A percentile compares a stretch with the other conserved stretches of the same genome.
Evolutionary conservation across 2,329 filamentous ascomycete genomes (phyloP).

Genomic region (Ophiosphaerella herpotricha): DNA sequence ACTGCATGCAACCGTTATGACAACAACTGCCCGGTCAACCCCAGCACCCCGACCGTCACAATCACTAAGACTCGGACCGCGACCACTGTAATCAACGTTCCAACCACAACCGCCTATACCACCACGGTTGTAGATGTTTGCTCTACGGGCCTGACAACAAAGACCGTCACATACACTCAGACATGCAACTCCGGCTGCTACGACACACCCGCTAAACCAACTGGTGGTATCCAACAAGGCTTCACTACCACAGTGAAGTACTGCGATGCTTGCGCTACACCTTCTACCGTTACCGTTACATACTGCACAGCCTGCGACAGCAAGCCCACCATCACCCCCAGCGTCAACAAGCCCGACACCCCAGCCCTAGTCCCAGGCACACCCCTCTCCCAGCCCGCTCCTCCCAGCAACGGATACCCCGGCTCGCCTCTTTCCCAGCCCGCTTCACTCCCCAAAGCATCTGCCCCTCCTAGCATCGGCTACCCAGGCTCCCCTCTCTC

Average conservation of each 20-base stretch:
- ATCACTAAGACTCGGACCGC: not conserved
- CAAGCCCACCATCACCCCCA: too few species aligned
- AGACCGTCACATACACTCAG: not conserved
- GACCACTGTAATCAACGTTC: not conserved
- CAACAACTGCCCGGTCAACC: slow-evolving; percentile 1
- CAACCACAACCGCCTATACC: slow-evolving; percentile 2
- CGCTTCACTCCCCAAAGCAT: too few species aligned
- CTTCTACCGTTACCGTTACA: slow-evolving; percentile 1
- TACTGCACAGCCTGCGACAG: slow-evolving; percentile 1
- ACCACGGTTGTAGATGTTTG: slow-evolving; percentile 2
- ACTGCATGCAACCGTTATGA: slow-evolving; percentile 1
- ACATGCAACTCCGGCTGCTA: slow-evolving; percentile 3
- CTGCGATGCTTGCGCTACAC: slow-evolving; percentile 3
- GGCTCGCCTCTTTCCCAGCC: too few species aligned
- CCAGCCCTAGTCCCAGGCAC: too few species aligned
- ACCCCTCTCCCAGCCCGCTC: too few species aligned
- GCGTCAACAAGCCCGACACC: too few species aligned
- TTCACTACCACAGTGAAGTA: slow-evolving; percentile 4
- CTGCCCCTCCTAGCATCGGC: too few species aligned
- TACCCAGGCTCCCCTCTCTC: too few species aligned
- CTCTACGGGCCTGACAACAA: slow-evolving; percentile 5
- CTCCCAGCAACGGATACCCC: too few species aligned
- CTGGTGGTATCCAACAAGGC: slow-evolving; percentile 1
- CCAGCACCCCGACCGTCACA: not conserved
- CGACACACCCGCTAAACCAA: not conserved